These are phyloP conservation scores for Conoideocrella luteorostrata DNA, from an alignment of 2,329 filamentous ascomycete species.

Conservation along the genomic window DNA sequence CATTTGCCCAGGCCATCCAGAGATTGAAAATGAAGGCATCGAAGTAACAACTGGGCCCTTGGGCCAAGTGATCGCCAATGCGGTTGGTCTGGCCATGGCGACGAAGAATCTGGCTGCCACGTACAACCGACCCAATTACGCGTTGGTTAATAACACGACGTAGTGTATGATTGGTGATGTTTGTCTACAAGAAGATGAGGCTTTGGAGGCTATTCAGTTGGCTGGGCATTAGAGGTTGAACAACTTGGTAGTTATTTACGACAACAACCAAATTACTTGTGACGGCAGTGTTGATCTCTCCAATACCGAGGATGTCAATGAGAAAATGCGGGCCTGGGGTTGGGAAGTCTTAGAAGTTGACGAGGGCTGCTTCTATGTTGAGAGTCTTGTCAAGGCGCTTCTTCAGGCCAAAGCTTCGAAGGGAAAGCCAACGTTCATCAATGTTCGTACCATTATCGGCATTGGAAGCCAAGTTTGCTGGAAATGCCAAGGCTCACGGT, in stretches of 20 bases:
- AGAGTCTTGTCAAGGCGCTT: constrained; percentile 13
- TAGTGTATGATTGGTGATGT: constrained; percentile 54
- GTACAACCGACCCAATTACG: constrained; percentile 44
- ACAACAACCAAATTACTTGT: constrained; percentile 56
- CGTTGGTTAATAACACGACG: constrained; percentile 43
- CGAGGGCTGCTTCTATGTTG: constrained; percentile 45
- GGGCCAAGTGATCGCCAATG: constrained; percentile 55
- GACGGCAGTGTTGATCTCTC: constrained; percentile 51
- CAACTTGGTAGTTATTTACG: constrained; percentile 52
- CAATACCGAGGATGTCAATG: too few species aligned
- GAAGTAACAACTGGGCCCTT: constrained; percentile 55
- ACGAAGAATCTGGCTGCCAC: constrained; percentile 47
- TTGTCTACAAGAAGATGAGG: constrained; percentile 53
- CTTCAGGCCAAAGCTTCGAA: constrained; percentile 30
- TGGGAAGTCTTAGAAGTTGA: constrained; percentile 50
- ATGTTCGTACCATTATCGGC: constrained; percentile 51
- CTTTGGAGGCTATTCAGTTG: constrained; percentile 48
- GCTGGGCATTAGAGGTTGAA: constrained; percentile 49
- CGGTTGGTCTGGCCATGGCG: constrained; percentile 52
- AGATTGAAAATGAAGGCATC: constrained; percentile 54
- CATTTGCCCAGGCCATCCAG: constrained; percentile 49
- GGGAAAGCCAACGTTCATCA: constrained; percentile 51
- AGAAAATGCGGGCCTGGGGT: too few species aligned
- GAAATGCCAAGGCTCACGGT: constrained; percentile 50
- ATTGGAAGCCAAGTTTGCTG: constrained; percentile 41